Evolutionary conservation across 2,329 filamentous ascomycete species (phyloP), one percentile per base, ranked within the genome.

Genomic region (Verticillium nonalfalfae): DNA sequence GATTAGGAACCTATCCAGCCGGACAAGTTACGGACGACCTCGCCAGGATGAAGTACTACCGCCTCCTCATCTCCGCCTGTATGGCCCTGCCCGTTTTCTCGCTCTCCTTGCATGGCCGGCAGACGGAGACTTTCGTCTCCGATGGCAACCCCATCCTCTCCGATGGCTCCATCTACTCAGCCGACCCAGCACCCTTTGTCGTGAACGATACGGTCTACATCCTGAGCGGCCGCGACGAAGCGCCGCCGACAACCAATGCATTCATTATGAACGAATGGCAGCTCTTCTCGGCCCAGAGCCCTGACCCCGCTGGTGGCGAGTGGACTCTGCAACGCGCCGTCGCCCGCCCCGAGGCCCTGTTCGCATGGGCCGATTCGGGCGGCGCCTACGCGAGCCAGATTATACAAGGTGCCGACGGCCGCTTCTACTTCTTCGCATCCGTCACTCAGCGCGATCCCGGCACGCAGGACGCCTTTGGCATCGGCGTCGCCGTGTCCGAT

Each of bases 111-210:
- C 18, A 6, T 9, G 11, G 56, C 13, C 61, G 40, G 26, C 63
- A 64, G 65, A 65, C 62, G 56, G 62, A 54, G 62, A 67, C 60
- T 33, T 69, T 73, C 59, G 59, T 62, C 33, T 74, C 72, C 18
- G 65, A 66, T 11, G 74, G 74, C 26, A 75, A 75, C 61, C 74
- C 74, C 2, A 75, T 75, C 38, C 66, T 75, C 3, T 68, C 68
- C n/a, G 72, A 75, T 64, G 73, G 74, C 18, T 71, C 70, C 6
- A 63, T 75, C 57, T 77, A 75, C 62, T 75, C 75, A 4, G 74
- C 73, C 10, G 75, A 77, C 36, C 74, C 74, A 33, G 75, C 73
- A 4, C 75, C 74, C 1, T 61, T 76, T n/a, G 72, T 76, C 6
- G 68, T 74, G 58, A 71, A 72, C 57, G 65, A 72, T 56, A 74